These are phyloP conservation scores for Emiliania huxleyi DNA, from an alignment of 78 protist genomes.

Conservation along the genomic window DNA sequence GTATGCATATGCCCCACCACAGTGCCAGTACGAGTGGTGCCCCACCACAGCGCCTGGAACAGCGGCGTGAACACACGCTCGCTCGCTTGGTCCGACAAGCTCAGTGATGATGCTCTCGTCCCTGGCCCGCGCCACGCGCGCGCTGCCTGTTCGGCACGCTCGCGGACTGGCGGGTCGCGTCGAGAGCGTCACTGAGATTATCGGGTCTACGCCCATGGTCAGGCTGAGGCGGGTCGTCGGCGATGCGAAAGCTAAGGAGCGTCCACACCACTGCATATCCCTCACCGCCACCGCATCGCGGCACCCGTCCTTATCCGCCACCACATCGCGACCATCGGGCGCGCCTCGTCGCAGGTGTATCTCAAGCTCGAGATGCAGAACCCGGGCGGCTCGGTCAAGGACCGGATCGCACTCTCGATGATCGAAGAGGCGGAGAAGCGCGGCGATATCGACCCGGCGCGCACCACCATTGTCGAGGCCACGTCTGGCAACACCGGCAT, in stretches of 20 bases:
- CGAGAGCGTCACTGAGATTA: neutral
- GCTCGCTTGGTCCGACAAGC: too few relatives aligned
- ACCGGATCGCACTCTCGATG: constrained; percentile 54
- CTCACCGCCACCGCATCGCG: neutral
- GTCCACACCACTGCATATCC: too few relatives aligned
- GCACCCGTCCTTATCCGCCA: neutral
- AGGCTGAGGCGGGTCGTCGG: neutral
- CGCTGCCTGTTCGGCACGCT: too few relatives aligned
- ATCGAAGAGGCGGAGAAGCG: constrained; percentile 43
- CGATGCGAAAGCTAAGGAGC: too few relatives aligned
- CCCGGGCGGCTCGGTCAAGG: constrained; percentile 95
- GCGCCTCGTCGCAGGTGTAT: neutral
- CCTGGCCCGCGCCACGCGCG: too few relatives aligned
- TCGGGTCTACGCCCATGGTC: neutral
- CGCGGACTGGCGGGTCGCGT: neutral
- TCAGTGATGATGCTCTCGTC: too few relatives aligned
- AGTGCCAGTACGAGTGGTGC: too few relatives aligned
- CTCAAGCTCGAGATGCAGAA: constrained; percentile 91
- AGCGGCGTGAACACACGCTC: too few relatives aligned
- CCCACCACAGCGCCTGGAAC: too few relatives aligned
- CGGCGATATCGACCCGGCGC: constrained; percentile 89
- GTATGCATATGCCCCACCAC: too few relatives aligned
- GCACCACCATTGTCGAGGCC: constrained; percentile 47
- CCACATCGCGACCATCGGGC: neutral
- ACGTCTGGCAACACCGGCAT: constrained; percentile 65